Evolutionary conservation across 2,329 filamentous ascomycete genomes (phyloP), one percentile per base, ranked within the genome.

Genomic region (Ciborinia camelliae): DNA sequence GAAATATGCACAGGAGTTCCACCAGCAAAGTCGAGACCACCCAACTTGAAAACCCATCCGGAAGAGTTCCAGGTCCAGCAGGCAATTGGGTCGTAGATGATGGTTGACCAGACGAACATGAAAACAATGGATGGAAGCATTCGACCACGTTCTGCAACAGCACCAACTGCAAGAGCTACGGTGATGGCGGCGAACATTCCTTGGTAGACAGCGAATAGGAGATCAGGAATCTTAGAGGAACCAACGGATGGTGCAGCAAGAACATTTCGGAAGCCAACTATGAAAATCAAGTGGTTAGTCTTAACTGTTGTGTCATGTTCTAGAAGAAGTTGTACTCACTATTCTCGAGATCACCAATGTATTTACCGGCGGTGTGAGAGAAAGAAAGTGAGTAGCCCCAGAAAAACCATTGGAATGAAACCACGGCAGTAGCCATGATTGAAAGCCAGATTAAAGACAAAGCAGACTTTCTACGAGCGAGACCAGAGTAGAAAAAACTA

Each of bases 1-100:
- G 90, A 82, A 71, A 96, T 95, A 76, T 97, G 92, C 62, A 97
- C 92, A 0, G 92, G 92, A 2, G 92, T 96, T 72, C 92, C 92
- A 68, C 92, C 92, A 28, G 92, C 92, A 73, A 95, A 96, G 77
- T 96, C 92, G 52, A 96, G 83, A 35, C 90, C 91, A 54, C 92
- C 92, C 79, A 96, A 84, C 69, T 85, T 82, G 77, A 84, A 90
- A 15, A 88, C 86, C 92, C 92, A 97, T 28, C 92, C 92, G 39
- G 81, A 80, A 0, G 90, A 77, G 75, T 96, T 96, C 92, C 92
- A 97, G 10, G 91, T 96, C 92, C 92, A 97, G 83, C 92, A 96
- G 53, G 92, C 92, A 74, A 97, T 92, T 2, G 92, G 90, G 72
- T 97, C 92, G 78, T 97, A 97, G 75, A 97, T 90, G 66, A 96